These are phyloP conservation scores for Typha latifolia DNA, from an alignment of 176 grass and related monocot genomes.

Conservation along the genomic window DNA sequence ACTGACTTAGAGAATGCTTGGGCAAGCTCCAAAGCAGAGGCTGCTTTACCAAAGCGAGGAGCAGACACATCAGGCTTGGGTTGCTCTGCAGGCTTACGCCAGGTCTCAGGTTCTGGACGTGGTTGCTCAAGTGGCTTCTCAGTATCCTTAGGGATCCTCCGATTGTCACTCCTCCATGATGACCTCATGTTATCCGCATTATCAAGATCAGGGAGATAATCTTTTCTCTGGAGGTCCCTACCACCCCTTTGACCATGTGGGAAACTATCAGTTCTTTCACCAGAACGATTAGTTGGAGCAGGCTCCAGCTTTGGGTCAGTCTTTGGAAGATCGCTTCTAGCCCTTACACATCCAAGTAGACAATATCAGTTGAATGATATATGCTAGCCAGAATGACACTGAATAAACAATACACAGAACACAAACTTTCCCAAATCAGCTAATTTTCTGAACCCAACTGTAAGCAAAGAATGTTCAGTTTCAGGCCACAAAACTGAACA, in stretches of 20 bases:
- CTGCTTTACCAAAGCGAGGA: conserved; percentile 61
- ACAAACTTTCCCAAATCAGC: not conserved
- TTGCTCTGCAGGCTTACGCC: conserved; percentile 75
- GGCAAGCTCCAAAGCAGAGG: conserved; percentile 70
- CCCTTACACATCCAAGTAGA: conserved; percentile 25
- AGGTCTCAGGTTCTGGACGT: conserved; percentile 58
- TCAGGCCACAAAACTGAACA: not conserved
- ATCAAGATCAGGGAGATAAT: conserved; percentile 26
- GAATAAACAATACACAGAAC: not conserved
- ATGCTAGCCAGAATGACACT: not conserved
- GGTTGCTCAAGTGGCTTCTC: conserved; percentile 53
- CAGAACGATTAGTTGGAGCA: conserved; percentile 26
- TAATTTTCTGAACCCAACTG: not conserved
- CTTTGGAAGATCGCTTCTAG: conserved; percentile 63
- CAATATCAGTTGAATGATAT: conserved; percentile 3
- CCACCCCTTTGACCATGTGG: conserved; percentile 46
- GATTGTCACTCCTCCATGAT: conserved; percentile 44
- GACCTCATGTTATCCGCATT: conserved; percentile 30
- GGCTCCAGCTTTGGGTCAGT: conserved; percentile 50
- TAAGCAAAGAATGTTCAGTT: not conserved
- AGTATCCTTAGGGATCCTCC: conserved; percentile 36
- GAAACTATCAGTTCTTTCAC: conserved; percentile 40
- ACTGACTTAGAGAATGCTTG: conserved; percentile 86
- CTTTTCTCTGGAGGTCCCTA: conserved; percentile 54
- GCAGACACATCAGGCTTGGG: conserved; percentile 39